phyloP scores from a whole-genome alignment of 345 rosid species.

The Leavenworthia alabamica region DNA sequence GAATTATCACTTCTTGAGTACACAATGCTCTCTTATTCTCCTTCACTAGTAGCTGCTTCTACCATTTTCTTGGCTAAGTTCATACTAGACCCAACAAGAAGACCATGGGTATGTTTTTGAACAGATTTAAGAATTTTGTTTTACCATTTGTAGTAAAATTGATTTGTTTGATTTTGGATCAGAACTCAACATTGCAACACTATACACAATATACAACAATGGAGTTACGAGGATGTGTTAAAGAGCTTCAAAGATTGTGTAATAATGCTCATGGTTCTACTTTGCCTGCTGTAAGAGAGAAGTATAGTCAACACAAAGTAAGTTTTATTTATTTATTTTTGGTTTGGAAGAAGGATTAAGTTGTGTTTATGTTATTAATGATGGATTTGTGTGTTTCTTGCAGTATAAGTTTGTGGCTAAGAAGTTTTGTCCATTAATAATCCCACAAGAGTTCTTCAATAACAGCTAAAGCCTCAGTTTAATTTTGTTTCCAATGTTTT shows the following conservation, averaged over 20 bases:
- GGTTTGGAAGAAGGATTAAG: neutral
- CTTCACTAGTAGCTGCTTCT: slow-evolving; percentile 79
- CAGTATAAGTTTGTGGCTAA: slow-evolving; percentile 58
- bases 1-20: slow-evolving; percentile 83
- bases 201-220: slow-evolving; percentile 66
- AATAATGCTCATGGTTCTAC: slow-evolving; percentile 46
- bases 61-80: slow-evolving; percentile 86
- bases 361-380: neutral
- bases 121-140: neutral
- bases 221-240: slow-evolving; percentile 62
- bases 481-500: slow-evolving; percentile 14
- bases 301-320: slow-evolving; percentile 88
- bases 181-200: slow-evolving; percentile 78
- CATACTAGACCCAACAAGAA: slow-evolving; percentile 60
- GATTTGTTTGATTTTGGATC: slow-evolving; percentile 19
- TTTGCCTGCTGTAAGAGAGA: slow-evolving; percentile 78
- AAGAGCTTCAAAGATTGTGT: slow-evolving; percentile 65
- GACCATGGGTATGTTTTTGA: slow-evolving; percentile 82
- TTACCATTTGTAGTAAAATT: neutral
- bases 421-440: slow-evolving; percentile 66
- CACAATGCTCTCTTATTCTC: slow-evolving; percentile 64
- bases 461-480: slow-evolving; percentile 2
- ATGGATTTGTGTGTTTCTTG: neutral
- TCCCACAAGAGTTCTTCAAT: slow-evolving; percentile 61
- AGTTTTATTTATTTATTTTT: slow-evolving; percentile 31